Evolutionary conservation across 345 rosid species (phyloP).

Genomic region (Gossypium bickii): DNA sequence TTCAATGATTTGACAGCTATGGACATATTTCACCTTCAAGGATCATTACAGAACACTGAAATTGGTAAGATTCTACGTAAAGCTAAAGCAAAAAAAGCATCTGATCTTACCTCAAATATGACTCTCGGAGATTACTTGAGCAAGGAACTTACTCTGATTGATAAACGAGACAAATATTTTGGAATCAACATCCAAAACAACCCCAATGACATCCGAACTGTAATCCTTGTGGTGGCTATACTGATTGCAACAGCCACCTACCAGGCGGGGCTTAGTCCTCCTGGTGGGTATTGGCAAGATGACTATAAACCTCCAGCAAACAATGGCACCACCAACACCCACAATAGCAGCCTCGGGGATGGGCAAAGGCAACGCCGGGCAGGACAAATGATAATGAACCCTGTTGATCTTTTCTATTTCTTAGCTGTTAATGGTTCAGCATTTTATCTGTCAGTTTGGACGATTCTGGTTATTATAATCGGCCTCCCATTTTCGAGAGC

Average conservation of each 20-base stretch:
- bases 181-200: neutral
- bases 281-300: constrained; percentile 29
- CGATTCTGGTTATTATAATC: constrained; percentile 17
- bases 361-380: neutral
- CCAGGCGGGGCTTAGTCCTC: constrained; percentile 32
- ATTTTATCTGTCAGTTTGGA: constrained; percentile 19
- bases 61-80: neutral
- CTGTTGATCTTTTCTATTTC: neutral
- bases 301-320: neutral
- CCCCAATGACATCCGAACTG: neutral
- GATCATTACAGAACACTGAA: neutral
- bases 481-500: constrained; percentile 8
- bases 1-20: constrained; percentile 22
- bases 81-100: constrained; percentile 18
- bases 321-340: neutral
- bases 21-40: constrained; percentile 21
- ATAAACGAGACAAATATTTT: constrained; percentile 11
- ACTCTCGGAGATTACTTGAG: constrained; percentile 17
- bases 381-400: constrained; percentile 18
- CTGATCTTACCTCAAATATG: neutral
- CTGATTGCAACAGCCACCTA: constrained; percentile 34
- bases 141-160: neutral
- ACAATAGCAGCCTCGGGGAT: neutral
- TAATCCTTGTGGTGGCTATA: constrained; percentile 29
- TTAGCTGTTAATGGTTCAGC: constrained; percentile 17